These are phyloP conservation scores for Ganoderma meredithae DNA, from an alignment of 1,284 basidiomycete species.

Conservation along the genomic window DNA sequence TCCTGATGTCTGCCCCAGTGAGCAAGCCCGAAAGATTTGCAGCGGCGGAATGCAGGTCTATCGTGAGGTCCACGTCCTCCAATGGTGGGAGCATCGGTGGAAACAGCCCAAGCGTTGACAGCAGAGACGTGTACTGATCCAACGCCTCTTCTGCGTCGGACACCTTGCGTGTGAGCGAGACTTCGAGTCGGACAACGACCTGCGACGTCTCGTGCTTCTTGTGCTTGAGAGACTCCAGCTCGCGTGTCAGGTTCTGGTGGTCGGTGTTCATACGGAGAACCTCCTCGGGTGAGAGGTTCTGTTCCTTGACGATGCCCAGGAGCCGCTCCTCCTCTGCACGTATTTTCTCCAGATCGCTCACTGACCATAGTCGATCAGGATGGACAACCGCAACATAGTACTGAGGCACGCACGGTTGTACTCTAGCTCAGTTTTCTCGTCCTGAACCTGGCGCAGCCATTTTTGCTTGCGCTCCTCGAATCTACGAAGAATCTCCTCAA, in stretches of 20 bases:
- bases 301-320: slow-evolving; percentile 72
- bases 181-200: slow-evolving; percentile 76
- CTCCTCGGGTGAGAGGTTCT: slow-evolving; percentile 88
- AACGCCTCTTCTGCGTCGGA: slow-evolving; percentile 82
- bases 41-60: slow-evolving; percentile 79
- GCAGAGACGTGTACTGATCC: slow-evolving; percentile 75
- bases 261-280: slow-evolving; percentile 88
- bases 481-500: slow-evolving; percentile 69
- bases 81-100: slow-evolving; percentile 73
- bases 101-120: slow-evolving; percentile 77
- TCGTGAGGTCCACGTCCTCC: slow-evolving; percentile 71
- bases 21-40: slow-evolving; percentile 72
- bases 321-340: slow-evolving; percentile 70
- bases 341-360: slow-evolving; percentile 63
- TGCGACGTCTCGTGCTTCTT: slow-evolving; percentile 79
- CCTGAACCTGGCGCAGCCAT: slow-evolving; percentile 64
- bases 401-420: slow-evolving; percentile 50
- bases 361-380: slow-evolving; percentile 44
- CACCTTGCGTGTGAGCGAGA: slow-evolving; percentile 78
- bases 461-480: slow-evolving; percentile 72
- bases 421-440: slow-evolving; percentile 68
- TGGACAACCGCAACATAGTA: background rate
- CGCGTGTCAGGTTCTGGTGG: slow-evolving; percentile 75
- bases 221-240: slow-evolving; percentile 76
- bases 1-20: slow-evolving; percentile 68